Evolutionary conservation across 202 grass and related monocot genomes (phyloP), one percentile per base, ranked within the genome.

Genomic region (Zizania palustris): DNA sequence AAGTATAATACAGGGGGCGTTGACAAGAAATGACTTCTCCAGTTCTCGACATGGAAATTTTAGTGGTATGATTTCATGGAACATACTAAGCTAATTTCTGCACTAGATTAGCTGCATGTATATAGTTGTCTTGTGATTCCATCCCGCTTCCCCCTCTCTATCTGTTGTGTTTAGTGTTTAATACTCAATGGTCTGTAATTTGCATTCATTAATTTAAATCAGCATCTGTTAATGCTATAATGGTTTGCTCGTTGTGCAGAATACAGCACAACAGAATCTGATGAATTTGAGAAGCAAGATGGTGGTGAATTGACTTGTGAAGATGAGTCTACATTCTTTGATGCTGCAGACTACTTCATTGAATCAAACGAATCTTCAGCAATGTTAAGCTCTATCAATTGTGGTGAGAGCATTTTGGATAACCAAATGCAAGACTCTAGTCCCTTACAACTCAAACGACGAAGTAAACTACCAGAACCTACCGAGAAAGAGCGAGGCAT

Each of bases 401-500:
- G 76, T 75, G 72, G 51, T 51, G 41, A 63, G 69, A 72, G 45
- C 75, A 68, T 84, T 56, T 69, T 88, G 84, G 60, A 84, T 38
- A 56, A 59, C 42, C 66, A 79, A 83, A 89, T 58, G 39, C 61
- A 84, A 69, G 74, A 63, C 74, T 74, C 78, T 68, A 76, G 57
- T 72, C 51, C 80, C 55, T 45, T 28, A 22, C 53, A 79, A 84
- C 79, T 83, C 37, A 42, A 69, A 81, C 82, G 91, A 57, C 78
- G 95, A 35, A 90, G 54, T 38, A 97, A 88, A 68, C 63, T 97
- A 73, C 95, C 95, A 63, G 89, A 92, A 58, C 89, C 91, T 72
- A 68, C 60, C 16, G 95, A 94, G 74, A 92, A 88, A 78, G 95
- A 97, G 56, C 94, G 90, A 77, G 89, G 91, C 53, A 75, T 94